A percentile compares a stretch with the other conserved stretches of the same genome.
Conservation (phyloP, 2,329 filamentous ascomycete genomes). For the Pseudopyrenochaeta lycopersici region DNA sequence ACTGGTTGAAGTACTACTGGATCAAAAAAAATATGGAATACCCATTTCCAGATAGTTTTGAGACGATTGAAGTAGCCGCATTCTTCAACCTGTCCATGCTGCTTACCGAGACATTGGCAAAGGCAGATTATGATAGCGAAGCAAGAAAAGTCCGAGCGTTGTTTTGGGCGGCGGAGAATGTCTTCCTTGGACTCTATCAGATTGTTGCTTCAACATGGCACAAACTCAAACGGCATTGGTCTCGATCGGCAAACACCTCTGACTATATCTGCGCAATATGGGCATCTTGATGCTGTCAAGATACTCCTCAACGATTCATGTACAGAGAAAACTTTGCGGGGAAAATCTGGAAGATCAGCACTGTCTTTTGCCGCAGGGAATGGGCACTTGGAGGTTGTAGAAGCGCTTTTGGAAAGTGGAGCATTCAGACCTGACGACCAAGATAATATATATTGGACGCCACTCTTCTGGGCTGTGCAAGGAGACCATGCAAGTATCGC, state of each 20-base stretch:
- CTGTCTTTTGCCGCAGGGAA: constrained; percentile 47
- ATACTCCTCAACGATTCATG: constrained; percentile 34
- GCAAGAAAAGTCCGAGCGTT: constrained; percentile 28
- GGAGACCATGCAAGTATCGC: no score
- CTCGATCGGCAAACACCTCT: constrained; percentile 39
- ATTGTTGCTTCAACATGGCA: constrained; percentile 21
- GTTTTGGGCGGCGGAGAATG: constrained; percentile 44
- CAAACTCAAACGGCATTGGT: constrained; percentile 14
- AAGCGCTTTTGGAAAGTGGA: constrained; percentile 26
- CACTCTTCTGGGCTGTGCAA: constrained; percentile 44
- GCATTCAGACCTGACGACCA: constrained; percentile 26
- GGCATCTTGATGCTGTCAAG: constrained; percentile 34
- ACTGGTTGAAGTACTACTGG: constrained; percentile 49
- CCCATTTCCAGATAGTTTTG: constrained; percentile 26
- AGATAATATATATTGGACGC: constrained; percentile 39
- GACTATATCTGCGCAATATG: constrained; percentile 38
- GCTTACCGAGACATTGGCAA: constrained; percentile 23
- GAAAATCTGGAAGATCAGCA: constrained; percentile 36
- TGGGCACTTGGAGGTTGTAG: constrained; percentile 42
- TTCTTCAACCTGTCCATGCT: constrained; percentile 43
- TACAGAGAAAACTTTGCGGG: constrained; percentile 28
- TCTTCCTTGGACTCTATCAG: constrained; percentile 29
- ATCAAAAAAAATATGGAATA: constrained; percentile 27
- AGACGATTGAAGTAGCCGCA: constrained; percentile 37
- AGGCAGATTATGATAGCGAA: constrained; percentile 5